These are phyloP conservation scores for Solidago caesia DNA, from an alignment of 129 eudicot genomes.

Conservation along the genomic window DNA sequence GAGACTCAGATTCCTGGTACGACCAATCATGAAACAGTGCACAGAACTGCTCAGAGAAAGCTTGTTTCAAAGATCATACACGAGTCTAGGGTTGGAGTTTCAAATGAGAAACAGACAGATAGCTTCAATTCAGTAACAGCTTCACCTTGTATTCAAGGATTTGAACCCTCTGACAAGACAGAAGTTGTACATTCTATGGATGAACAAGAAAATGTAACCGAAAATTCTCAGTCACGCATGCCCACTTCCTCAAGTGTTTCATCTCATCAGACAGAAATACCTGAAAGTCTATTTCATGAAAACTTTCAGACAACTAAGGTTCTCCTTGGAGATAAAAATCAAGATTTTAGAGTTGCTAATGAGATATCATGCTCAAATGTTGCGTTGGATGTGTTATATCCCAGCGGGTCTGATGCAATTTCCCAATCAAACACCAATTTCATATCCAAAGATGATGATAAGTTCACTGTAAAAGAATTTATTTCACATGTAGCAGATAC, in stretches of 20 bases:
- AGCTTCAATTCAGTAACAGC: slow-evolving; percentile 68
- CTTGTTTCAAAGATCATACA: slow-evolving; percentile 43
- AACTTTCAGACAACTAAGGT: slow-evolving; percentile 32
- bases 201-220: slow-evolving; percentile 41
- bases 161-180: slow-evolving; percentile 42
- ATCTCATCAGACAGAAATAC: slow-evolving; percentile 41
- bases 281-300: slow-evolving; percentile 28
- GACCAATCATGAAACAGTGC: slow-evolving; percentile 21
- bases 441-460: slow-evolving; percentile 48
- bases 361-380: slow-evolving; percentile 32
- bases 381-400: slow-evolving; percentile 9
- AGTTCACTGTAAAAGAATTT: slow-evolving; percentile 60
- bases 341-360: slow-evolving; percentile 23
- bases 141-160: slow-evolving; percentile 55
- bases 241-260: slow-evolving; percentile 33
- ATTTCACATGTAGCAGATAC: slow-evolving; percentile 34
- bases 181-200: slow-evolving; percentile 28
- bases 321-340: slow-evolving; percentile 24
- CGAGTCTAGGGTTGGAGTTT: slow-evolving; percentile 38
- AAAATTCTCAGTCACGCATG: not conserved
- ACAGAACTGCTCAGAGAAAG: slow-evolving; percentile 21
- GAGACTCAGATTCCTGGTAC: slow-evolving; percentile 31
- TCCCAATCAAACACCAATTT: slow-evolving; percentile 33
- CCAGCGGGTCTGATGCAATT: slow-evolving; percentile 29
- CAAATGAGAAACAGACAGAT: slow-evolving; percentile 45